Evolutionary conservation across 2,329 filamentous ascomycete species (phyloP), one percentile per base, ranked within the genome.

Genomic region (Fusarium sp.): DNA sequence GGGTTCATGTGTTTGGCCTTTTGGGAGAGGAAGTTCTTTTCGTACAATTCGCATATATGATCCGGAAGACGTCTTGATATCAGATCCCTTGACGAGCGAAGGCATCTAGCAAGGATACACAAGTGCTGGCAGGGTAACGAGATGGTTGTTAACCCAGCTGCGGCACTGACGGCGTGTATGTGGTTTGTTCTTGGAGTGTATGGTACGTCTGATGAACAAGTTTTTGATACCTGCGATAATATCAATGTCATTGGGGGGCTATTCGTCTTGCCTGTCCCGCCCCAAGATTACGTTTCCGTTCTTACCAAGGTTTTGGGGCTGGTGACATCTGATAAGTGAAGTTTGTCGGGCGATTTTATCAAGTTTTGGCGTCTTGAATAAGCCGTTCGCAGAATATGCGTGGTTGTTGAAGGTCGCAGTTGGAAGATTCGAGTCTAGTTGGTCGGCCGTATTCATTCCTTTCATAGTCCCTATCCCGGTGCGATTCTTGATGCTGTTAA

Each of bases 171-270:
- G 62, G 66, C 67, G 71, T 43, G 69, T 61, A 49, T 59, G 38
- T 58, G 66, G 55, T 42, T 39, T 36, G 58, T 72, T 63, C 51
- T 50, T 36, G 62, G 66, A 17, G 38, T 66, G 44, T 45, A 69
- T 68, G 63, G 48, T 26, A 71, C 51, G 62, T 44, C 58, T 73
- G 56, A 74, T 53, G 71, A 72, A 59, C 20, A 57, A 71, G 63
- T 66, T 66, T 66, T 74, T 71, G 71, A 74, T 75, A 73, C 69
- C 71, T 74, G 65, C 71, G 48, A 72, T 74, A 75, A 75, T 75
- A 66, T 68, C 50, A 74, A 64, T 68, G 46, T 58, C 45, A 62
- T 55, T 63, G 26, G 43, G 58, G 61, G 43, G 50, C 57, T 15
- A 26, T 33, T 22, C 26, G 5, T 48, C 18, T 26, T 31, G 43